Evolutionary conservation across 768 basidiomycete genomes (phyloP), one percentile per base, ranked within the genome.

Genomic region (Calocera cornea): DNA sequence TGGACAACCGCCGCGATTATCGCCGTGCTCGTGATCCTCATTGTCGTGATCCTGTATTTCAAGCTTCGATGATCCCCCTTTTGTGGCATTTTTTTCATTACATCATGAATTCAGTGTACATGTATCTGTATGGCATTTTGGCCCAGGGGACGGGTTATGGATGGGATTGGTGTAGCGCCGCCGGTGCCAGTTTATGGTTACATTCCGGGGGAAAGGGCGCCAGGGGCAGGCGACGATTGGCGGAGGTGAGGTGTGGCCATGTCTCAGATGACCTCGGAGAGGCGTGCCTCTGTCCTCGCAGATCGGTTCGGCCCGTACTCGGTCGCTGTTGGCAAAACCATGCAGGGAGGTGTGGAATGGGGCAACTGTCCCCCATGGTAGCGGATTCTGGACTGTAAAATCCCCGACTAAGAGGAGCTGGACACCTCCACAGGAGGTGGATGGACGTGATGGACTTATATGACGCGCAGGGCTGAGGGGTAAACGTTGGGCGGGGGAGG

Each of bases 1-100:
- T 83, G 90, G 63, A 83, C 97, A 63, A 97, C 94, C 3, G 89
- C 78, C 41, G 88, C 84, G 41, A 98, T 98, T 72, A 88, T 99
- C 67, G 78, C 81, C 67, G 85, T 98, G 33, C 87, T 98, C 38
- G 79, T 95, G 64, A 74, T 94, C 1, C 84, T 98, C 64, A 95
- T 97, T 70, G 79, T 79, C 29, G 80, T 94, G 71, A 87, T 95
- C 66, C 75, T 90, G 7, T 93, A 88, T 85, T 85, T 85, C 74
- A 95, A 95, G 75, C 77, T 86, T 31, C 68, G 71, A 60, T 70
- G 69, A 29, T 65, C 40, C 66, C 50, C 60, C 17, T 60, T 41
- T 40, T 22, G 3, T 12, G 54, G 12, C 63, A 49, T 24, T 40
- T 16, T 34, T 38, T 49, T 47, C 24, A 33, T 19, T 65, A 31